Conservation (phyloP, 805 yeast species). For the Ogataea minuta region DNA sequence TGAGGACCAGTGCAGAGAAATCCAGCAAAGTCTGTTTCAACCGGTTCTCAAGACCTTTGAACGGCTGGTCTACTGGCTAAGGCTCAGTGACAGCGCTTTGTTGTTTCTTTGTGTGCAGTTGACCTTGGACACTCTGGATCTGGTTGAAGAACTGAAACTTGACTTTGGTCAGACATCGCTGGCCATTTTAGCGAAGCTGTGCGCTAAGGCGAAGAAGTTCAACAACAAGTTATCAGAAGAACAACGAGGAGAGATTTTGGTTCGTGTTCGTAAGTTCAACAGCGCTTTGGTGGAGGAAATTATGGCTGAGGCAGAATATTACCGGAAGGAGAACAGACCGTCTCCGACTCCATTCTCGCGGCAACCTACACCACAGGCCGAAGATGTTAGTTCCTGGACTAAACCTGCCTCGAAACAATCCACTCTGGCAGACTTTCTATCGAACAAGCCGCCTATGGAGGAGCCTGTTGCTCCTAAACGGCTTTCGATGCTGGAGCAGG, state of each 20-base stretch:
- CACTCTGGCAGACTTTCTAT: constrained; percentile 8
- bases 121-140: constrained; percentile 62
- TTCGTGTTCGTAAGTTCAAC: constrained; percentile 58
- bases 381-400: not conserved
- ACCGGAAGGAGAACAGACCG: constrained; percentile 19
- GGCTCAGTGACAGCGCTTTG: constrained; percentile 76
- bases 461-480: constrained; percentile 23
- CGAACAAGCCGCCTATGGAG: constrained; percentile 8
- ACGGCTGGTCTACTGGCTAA: constrained; percentile 73
- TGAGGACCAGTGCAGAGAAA: constrained; percentile 15
- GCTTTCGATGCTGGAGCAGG: constrained; percentile 27
- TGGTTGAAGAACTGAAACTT: constrained; percentile 55
- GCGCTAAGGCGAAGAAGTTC: constrained; percentile 61
- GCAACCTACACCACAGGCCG: not conserved
- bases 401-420: constrained; percentile 4
- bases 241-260: constrained; percentile 62
- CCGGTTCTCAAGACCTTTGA: constrained; percentile 62
- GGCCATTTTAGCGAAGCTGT: constrained; percentile 57
- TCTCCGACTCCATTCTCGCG: constrained; percentile 1
- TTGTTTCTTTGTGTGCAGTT: constrained; percentile 70
- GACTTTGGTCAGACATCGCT: constrained; percentile 53
- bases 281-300: constrained; percentile 52
- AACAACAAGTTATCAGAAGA: constrained; percentile 67
- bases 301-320: constrained; percentile 40
- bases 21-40: constrained; percentile 40